These are phyloP conservation scores for Phytopythium litorale DNA, from an alignment of 352 stramenopile species.

Conservation along the genomic window DNA sequence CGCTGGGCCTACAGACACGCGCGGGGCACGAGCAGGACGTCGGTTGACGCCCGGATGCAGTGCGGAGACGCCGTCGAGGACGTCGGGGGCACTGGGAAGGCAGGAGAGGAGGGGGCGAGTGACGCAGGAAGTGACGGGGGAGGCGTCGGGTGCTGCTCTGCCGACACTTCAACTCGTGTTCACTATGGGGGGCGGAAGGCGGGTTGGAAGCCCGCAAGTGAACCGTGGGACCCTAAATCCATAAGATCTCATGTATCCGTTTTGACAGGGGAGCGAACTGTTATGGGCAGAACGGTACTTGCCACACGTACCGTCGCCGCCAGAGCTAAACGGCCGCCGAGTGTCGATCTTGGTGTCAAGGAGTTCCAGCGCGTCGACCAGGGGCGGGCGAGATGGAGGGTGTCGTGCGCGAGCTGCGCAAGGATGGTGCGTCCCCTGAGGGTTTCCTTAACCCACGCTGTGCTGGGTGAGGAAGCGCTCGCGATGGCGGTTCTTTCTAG, in stretches of 20 bases:
- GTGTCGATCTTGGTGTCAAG: not conserved
- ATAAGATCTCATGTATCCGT: conserved; percentile 3
- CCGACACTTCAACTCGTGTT: not conserved
- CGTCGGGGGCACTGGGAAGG: not conserved
- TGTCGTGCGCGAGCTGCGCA: conserved; percentile 65
- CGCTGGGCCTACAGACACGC: not conserved
- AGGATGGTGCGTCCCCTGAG: conserved; percentile 44
- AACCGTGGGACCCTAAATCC: not conserved
- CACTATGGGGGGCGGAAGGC: not conserved
- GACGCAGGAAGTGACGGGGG: not conserved
- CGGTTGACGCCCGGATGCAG: not conserved
- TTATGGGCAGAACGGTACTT: not conserved
- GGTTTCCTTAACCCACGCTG: not conserved
- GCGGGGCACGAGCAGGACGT: not conserved
- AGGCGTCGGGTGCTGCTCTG: not conserved
- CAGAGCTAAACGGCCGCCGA: conserved; percentile 5
- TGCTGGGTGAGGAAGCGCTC: not conserved
- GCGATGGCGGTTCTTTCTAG: not conserved
- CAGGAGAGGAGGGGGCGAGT: not conserved
- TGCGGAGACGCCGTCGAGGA: not conserved
- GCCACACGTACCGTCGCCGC: not conserved
- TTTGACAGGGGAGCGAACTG: not conserved
- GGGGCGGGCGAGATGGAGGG: conserved; percentile 41
- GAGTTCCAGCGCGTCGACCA: not conserved
- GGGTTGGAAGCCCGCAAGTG: not conserved